Percentiles rank a stretch among this genome's conserved stretches.
Conservation (phyloP, 2,329 filamentous ascomycete genomes). For the Dendrostoma leiphaemia region DNA sequence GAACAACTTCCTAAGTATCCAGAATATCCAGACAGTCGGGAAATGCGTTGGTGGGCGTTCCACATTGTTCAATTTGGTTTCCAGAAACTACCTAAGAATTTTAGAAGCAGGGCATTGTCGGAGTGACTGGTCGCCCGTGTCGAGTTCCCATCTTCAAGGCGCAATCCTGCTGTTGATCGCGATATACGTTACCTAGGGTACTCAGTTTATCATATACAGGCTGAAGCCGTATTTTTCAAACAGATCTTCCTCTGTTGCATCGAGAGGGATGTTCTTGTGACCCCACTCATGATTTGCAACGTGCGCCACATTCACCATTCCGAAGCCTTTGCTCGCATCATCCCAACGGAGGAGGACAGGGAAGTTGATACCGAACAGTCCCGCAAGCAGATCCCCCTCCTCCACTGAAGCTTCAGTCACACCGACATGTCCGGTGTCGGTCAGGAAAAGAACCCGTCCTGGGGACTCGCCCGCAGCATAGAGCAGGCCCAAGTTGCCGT, state of each 20-base stretch:
- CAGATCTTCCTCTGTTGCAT: background rate
- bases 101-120: no score
- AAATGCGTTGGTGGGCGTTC: no score
- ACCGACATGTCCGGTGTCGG: background rate
- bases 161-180: no score
- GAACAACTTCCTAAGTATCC: no score
- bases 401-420: background rate
- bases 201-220: background rate
- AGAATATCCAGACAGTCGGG: no score
- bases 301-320: background rate
- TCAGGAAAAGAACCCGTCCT: background rate
- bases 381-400: background rate
- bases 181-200: no score
- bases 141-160: no score
- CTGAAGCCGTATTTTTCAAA: background rate
- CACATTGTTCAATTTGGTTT: no score
- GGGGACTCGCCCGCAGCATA: background rate
- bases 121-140: no score
- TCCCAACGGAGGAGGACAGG: background rate
- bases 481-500: background rate
- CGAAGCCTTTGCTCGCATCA: background rate
- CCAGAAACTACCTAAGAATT: no score
- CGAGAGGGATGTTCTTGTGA: background rate
- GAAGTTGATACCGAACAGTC: slow-evolving; percentile 2
- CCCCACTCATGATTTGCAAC: background rate